phyloP scores from a whole-genome alignment of 371 early-diverging fungal genomes.

The Mortierella sp. region DNA sequence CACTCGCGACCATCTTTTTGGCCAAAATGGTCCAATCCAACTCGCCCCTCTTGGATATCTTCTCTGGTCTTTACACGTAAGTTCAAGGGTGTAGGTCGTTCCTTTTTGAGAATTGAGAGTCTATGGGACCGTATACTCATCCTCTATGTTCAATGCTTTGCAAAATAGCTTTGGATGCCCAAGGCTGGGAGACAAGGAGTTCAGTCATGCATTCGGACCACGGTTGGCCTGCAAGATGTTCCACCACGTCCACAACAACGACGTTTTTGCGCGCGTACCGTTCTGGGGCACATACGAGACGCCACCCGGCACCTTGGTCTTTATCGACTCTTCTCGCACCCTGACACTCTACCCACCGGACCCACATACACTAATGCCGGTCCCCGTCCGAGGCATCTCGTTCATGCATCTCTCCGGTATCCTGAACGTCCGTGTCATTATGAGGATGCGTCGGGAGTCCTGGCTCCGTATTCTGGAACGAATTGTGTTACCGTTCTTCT shows the following conservation, averaged over 20 bases:
- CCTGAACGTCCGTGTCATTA: slow-evolving; percentile 65
- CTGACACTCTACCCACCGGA: slow-evolving; percentile 73
- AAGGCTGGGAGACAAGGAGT: slow-evolving; percentile 69
- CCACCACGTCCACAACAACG: slow-evolving; percentile 73
- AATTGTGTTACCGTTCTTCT: slow-evolving; percentile 67
- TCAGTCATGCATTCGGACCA: slow-evolving; percentile 64
- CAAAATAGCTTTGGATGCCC: slow-evolving; percentile 63
- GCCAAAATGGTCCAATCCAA: slow-evolving; percentile 72
- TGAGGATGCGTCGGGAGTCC: slow-evolving; percentile 63
- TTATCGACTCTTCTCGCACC: slow-evolving; percentile 67
- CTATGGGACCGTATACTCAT: not conserved
- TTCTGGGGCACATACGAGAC: slow-evolving; percentile 63
- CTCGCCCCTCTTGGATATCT: slow-evolving; percentile 66
- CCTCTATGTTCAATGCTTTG: not conserved
- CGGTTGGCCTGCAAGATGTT: slow-evolving; percentile 68
- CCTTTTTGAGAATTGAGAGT: not conserved
- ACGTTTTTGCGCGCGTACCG: slow-evolving; percentile 67
- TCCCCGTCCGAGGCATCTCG: slow-evolving; percentile 69
- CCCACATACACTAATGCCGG: slow-evolving; percentile 67
- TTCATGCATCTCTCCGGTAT: slow-evolving; percentile 72
- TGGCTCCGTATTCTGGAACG: slow-evolving; percentile 67
- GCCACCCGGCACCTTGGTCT: slow-evolving; percentile 71
- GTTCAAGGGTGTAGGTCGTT: not conserved
- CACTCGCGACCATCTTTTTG: slow-evolving; percentile 62
- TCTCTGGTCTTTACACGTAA: slow-evolving; percentile 70